phyloP scores from a whole-genome alignment of 208 protist species.

The Strigomonas oncopelti region DNA sequence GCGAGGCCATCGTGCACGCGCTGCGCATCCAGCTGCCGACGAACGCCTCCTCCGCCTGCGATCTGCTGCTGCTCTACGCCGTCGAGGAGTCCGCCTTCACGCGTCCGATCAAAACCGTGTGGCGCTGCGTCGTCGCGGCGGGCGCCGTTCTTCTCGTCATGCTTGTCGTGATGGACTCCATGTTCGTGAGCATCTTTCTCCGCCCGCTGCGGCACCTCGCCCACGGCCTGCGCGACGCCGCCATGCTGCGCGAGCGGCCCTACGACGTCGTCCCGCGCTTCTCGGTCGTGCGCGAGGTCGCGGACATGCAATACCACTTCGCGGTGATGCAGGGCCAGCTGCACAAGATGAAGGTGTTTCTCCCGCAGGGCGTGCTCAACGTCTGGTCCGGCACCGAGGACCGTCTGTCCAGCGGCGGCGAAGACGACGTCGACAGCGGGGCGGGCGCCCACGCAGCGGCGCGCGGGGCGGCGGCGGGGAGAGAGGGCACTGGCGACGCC shows the following conservation, averaged over 20 bases:
- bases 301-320: slow-evolving; percentile 51
- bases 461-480: background rate
- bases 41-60: slow-evolving; percentile 2
- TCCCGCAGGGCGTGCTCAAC: slow-evolving; percentile 42
- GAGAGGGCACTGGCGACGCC: background rate
- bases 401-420: background rate
- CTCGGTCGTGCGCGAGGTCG: slow-evolving; percentile 42
- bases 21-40: slow-evolving; percentile 12
- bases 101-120: slow-evolving; percentile 16
- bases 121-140: slow-evolving; percentile 10
- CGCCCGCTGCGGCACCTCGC: slow-evolving; percentile 32
- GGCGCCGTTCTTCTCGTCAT: slow-evolving; percentile 22
- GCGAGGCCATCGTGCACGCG: slow-evolving; percentile 1
- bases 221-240: slow-evolving; percentile 29
- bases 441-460: background rate
- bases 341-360: slow-evolving; percentile 53
- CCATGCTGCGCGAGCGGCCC: slow-evolving; percentile 38
- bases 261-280: slow-evolving; percentile 14
- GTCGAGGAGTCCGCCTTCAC: slow-evolving; percentile 12
- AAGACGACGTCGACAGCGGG: background rate
- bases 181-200: slow-evolving; percentile 39
- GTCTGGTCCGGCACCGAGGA: slow-evolving; percentile 4
- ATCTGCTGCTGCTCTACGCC: slow-evolving; percentile 20
- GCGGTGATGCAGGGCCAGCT: slow-evolving; percentile 42
- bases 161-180: slow-evolving; percentile 23